Conservation (phyloP, 306 rosid genomes). For the Rosa multiflora region DNA sequence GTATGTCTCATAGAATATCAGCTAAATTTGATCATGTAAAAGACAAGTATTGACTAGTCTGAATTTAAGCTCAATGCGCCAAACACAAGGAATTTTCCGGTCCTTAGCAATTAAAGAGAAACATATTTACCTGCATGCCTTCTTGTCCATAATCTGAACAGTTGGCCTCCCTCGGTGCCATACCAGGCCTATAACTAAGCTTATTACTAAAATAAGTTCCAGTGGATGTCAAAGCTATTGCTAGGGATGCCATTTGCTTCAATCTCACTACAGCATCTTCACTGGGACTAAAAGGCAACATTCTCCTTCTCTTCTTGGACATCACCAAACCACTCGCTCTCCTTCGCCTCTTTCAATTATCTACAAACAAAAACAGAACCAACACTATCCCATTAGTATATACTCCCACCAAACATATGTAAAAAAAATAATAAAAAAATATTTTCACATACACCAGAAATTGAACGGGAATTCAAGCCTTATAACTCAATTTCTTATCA, state of each 20-base stretch:
- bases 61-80: neutral
- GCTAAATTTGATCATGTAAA: too few relatives aligned
- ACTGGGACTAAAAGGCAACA: conserved; percentile 56
- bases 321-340: conserved; percentile 50
- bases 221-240: conserved; percentile 79
- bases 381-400: too few relatives aligned
- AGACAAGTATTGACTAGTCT: neutral
- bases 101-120: neutral
- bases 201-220: conserved; percentile 61
- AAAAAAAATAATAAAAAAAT: conserved; percentile 2
- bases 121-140: conserved; percentile 75
- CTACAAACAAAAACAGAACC: conserved; percentile 35
- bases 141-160: conserved; percentile 57
- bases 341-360: conserved; percentile 57
- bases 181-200: conserved; percentile 65
- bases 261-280: conserved; percentile 63
- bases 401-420: neutral
- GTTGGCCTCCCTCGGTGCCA: conserved; percentile 84
- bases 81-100: neutral
- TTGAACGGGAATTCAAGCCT: neutral
- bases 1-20: too few relatives aligned
- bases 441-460: neutral
- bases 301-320: conserved; percentile 64
- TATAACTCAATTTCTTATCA: neutral
- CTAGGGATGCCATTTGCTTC: conserved; percentile 89